Base-by-base conservation (phyloP, 495 filamentous ascomycete species). In the Astrothelium subdiscretum region DNA sequence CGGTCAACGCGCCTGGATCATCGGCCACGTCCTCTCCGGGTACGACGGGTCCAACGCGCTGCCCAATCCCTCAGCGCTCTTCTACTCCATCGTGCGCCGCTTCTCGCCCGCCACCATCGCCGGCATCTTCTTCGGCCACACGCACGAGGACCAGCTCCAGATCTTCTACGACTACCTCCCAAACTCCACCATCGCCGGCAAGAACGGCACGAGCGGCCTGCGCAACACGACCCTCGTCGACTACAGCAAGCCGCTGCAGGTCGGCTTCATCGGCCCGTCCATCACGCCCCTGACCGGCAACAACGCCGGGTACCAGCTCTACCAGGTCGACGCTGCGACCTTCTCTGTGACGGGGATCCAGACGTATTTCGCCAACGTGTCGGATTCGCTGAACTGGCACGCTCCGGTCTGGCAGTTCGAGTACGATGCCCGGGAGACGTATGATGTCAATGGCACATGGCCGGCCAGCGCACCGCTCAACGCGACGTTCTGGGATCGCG, bases 41-140 rank as follows among this genome's bases (percentile, higher is more conserved):
- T 83, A 78, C 77, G 79, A 81, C 51, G 81, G 78, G 15, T 66
- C 69, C 2, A 81, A 80, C 54, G 73, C 77, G 11, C 66, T 84
- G 31, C 75, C 75, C 13, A 77, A 78, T 27, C 80, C 79, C 0
- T 78, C 79, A 1, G 75, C 82, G 54, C 72, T 81, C 44, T 80
- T 81, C 63, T 81, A 83, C 67, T 79, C 81, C 52, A 83, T 84
- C 42, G 74, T 83, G 12, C 79, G 80, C 61, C 77, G 81, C 26
- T 83, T 82, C 69, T 78, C 75, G 5, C 79, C 81, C 0, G 76
- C 81, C 57, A 80, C 81, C 0, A 82, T 83, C 59, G 79, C 80
- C 10, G 78, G 77, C 52, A 69, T 80, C 10, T 83, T 84, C 69
- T 84, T 78, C 61, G 81, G 81, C 8, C 81, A 83, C 68, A 82